Percentiles rank a stretch among this genome's conserved stretches.
Evolutionary conservation across 768 basidiomycete species (phyloP).

Genomic region (Tulasnella calospora): DNA sequence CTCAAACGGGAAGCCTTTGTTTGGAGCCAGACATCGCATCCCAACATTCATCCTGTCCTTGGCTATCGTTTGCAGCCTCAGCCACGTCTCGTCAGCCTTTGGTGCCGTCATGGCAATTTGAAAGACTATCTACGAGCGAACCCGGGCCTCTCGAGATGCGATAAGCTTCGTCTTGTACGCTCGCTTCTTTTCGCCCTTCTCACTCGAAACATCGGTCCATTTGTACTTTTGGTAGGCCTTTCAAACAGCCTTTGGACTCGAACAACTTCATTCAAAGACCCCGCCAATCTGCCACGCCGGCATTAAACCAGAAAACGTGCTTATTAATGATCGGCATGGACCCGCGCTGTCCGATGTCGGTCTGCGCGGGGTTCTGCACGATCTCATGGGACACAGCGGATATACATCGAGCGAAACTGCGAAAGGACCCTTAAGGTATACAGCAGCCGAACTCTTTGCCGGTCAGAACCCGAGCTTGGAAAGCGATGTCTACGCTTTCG

Average conservation of each 20-base stretch:
- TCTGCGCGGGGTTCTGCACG: neutral
- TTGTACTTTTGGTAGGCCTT: neutral
- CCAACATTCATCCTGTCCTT: neutral
- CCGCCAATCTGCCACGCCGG: neutral
- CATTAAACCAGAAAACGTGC: neutral
- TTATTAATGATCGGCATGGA: neutral
- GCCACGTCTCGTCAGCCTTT: neutral
- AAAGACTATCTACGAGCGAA: neutral
- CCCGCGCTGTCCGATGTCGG: neutral
- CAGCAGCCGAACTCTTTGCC: neutral
- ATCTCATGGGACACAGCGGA: neutral
- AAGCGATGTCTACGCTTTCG: neutral
- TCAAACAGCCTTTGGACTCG: neutral
- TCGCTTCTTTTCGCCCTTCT: neutral
- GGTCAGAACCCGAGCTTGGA: neutral
- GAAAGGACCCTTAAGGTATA: neutral
- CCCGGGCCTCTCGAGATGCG: neutral
- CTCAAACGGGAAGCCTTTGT: neutral
- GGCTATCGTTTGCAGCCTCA: neutral
- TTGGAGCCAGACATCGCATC: neutral
- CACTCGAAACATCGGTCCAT: neutral
- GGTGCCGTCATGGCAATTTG: neutral
- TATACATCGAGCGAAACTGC: neutral
- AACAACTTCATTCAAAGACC: neutral
- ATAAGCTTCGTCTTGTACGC: neutral